Evolutionary conservation across 2,329 filamentous ascomycete genomes (phyloP), one percentile per base, ranked within the genome.

Genomic region (Didymella pomorum): DNA sequence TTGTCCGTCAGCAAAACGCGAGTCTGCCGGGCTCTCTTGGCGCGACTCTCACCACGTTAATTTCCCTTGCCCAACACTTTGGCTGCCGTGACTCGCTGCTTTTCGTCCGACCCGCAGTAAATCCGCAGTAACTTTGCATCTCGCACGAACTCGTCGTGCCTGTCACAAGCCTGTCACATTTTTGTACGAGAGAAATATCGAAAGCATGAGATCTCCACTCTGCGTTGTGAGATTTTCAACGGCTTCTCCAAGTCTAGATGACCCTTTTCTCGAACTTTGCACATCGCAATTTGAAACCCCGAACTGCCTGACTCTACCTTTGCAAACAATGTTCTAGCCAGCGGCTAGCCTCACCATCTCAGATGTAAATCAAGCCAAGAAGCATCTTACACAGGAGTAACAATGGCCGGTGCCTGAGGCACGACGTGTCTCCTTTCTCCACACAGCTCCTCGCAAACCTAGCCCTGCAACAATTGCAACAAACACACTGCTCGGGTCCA

Each of bases 91-190:
- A 58, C 50, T 53, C 49, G 50, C 33, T 54, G 39, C 33, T 58
- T 54, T 58, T 58, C 51, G 56, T 54, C 50, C 56, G 56, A 51
- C 56, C 56, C 55, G 54, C 53, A 46, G 31, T 9, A 42, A 35
- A 50, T 49, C 50, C 54, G 53, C 54, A 46, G 33, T 11, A 37
- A 35, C 23, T 37, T 35, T 10, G 26, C 50, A 41, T 43, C 49
- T 58, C 56, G 56, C 56, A 58, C 56, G 37, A 58, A 49, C 39
- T 21, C n/a, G 21, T 12, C 35, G 26, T 29, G 37, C 37, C 20
- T 29, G 6, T 37, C 23, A 41, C 49, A 2, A 20, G 37, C 20
- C 20, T 29, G 6, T 37, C 23, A 41, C 49, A 3, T 29, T 29
- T 39, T 29, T 44, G 48, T 52, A 53, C 55, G 55, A 44, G 49